Base-by-base conservation (phyloP, 352 stramenopile species). In the Phytophthora litchii region DNA sequence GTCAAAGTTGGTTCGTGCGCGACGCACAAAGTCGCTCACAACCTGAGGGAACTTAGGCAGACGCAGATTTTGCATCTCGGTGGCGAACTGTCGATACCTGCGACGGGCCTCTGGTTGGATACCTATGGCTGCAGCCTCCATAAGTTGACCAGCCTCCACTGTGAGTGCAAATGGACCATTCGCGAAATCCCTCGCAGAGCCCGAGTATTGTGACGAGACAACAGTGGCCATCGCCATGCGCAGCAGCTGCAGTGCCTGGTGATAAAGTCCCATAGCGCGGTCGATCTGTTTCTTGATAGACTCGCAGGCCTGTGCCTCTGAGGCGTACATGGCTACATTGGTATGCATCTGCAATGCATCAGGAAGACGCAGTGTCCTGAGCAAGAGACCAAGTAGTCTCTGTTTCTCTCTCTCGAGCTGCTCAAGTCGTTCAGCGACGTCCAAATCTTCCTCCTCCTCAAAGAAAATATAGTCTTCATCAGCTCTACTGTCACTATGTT, bases 281-380 rank as follows among this genome's bases (percentile, higher is more conserved):
- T 88, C 72, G 17, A 94, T 70, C 62, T 94, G 85, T 45, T 85
- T 79, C 54, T 82, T 75, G 41, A 90, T 86, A 4, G 72, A 88
- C 59, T 86, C 76, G 54, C 74, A 84, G 12, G 85, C 83, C 47
- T 85, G 78, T 38, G 75, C 72, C 55, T 94, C 85, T 0, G 82
- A 91, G 14, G 73, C 62, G 54, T 83, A 87, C 72, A 92, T 86
- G 38, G 80, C 79, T 36, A 94, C 79, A 35, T 87, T 85, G n/a
- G 85, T 76, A 45, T 88, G 71, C 31, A 92, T 76, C 62, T 86
- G 77, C 40, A 81, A 51, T 3, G 67, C 74, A n/a, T 92, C 82
- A 0, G 85, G 76, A 27, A 83, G 50, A 4, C 61, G 66, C 14
- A 85, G 48, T 16, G 72, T 73, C 3, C 64, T 57, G 5, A 91